Base-by-base conservation (phyloP, 768 basidiomycete species). In the Flagelloscypha sp. region DNA sequence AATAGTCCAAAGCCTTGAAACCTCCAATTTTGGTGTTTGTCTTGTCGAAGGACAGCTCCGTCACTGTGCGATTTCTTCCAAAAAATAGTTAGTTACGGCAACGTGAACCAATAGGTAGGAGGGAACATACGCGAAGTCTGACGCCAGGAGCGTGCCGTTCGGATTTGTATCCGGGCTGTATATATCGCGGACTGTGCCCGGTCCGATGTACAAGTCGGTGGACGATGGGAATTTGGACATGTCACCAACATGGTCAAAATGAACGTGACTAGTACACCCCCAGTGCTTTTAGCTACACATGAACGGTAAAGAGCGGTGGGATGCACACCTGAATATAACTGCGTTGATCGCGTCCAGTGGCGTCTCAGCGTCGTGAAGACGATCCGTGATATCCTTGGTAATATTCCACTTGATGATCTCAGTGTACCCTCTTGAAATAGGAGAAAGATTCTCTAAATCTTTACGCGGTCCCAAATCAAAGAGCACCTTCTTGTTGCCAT, bases 171-270 rank as follows among this genome's bases (percentile, higher is more conserved):
- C 27, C n/a, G n/a, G n/a, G n/a, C n/a, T n/a, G n/a, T n/a, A n/a
- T n/a, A n/a, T n/a, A n/a, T n/a, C n/a, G n/a, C n/a, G n/a, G n/a
- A n/a, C n/a, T 4, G 44, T 46, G 7, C 33, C 44, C 1, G 37
- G 29, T 7, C 41, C 41, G 18, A 48, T 37, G 7, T 45, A 19
- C 11, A 48, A 29, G 1, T 17, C 16, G 0, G 47, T 48, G 19
- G 31, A 24, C 28, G 42, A 36, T 2, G 44, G 44, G 31, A 48
- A 48, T 23, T 43, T 45, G 1, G 41, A 36, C 47, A 48, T 46
- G 33, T 48, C 47, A 0, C 42, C 42, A 7, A 23, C 32, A 18
- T 37, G 36, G 20, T 37, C 36, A 24, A 37, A 37, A n/a, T 37
- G 36, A 23, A 37, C 20, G 16, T 37, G 36, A n/a, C 21, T 37